These are phyloP conservation scores for Yamadazyma friedrichii DNA, from an alignment of 1,139 yeast species.

Conservation along the genomic window DNA sequence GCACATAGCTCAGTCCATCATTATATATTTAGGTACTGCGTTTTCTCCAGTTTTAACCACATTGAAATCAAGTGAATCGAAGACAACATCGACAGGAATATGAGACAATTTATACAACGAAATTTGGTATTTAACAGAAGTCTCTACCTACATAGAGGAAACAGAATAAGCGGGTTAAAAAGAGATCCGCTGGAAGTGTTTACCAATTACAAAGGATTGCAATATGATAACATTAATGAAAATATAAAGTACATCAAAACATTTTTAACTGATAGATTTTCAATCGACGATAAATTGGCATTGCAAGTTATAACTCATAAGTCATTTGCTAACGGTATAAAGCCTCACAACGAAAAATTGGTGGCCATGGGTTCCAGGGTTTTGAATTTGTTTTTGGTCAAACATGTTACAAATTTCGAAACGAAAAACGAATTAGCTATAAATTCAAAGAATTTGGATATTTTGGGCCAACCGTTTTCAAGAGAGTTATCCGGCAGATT, in stretches of 20 bases:
- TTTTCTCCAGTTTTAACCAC: too few species aligned
- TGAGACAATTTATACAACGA: slow-evolving; percentile 2
- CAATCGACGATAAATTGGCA: slow-evolving; percentile 53
- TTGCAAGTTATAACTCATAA: slow-evolving; percentile 88
- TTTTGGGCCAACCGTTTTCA: slow-evolving; percentile 56
- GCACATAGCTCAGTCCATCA: too few species aligned
- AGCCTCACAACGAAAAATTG: slow-evolving; percentile 85
- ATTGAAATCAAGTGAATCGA: too few species aligned
- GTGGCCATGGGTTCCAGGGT: slow-evolving; percentile 76
- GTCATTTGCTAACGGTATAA: slow-evolving; percentile 87
- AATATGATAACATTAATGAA: slow-evolving; percentile 53
- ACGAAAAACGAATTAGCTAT: slow-evolving; percentile 36
- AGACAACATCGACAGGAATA: too few species aligned
- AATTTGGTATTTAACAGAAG: slow-evolving; percentile 14
- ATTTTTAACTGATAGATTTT: slow-evolving; percentile 43
- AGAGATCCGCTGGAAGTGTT: slow-evolving; percentile 70
- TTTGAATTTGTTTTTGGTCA: slow-evolving; percentile 58
- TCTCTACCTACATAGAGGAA: slow-evolving; percentile 51
- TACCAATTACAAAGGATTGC: slow-evolving; percentile 56
- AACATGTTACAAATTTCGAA: slow-evolving; percentile 41
- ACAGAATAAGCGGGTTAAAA: slow-evolving; percentile 69
- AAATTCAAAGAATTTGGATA: slow-evolving; percentile 61
- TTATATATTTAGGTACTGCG: too few species aligned
- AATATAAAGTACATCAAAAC: slow-evolving; percentile 49
- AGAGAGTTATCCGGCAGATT: slow-evolving; percentile 50